Evolutionary conservation across 2,329 filamentous ascomycete genomes (phyloP), one percentile per base, ranked within the genome.

Genomic region (Apiospora phragmitis): DNA sequence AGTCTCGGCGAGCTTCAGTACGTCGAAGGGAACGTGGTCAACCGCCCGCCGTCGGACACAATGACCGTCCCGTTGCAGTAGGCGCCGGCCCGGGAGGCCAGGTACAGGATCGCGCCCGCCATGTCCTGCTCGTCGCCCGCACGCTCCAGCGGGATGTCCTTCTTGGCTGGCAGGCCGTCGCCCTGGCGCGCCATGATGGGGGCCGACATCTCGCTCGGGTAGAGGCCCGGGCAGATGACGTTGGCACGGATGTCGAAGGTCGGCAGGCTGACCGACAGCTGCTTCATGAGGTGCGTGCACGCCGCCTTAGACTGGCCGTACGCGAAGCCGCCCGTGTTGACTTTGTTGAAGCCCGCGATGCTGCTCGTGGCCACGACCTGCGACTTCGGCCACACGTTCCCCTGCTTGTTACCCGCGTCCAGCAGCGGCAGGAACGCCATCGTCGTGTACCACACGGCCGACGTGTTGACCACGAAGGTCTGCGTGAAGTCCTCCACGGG

Each of bases 231-330:
- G 7, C 82, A 84, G 65, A 88, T 82, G 71, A 79, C 81, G 72
- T 86, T 87, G n/a, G 82, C 82, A 41, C 84, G 82, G 41, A 95
- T 87, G 7, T 87, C 84, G 75, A 89, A 89, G 73, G 88, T 88
- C 43, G 88, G 86, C 73, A 94, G 85, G 76, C 90, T 86, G n/a
- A 88, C 86, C 12, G 89, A 89, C 78, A 95, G 85, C 77, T 93
- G 87, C 81, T 94, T 94, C 12, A 91, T 90, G 49, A 94, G 81
- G 73, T 94, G 91, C 9, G 91, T 91, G 0, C 91, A 90, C 0
- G 90, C 93, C 0, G 91, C 93, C 82, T 96, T 96, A 72, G 89
- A 91, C 24, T 93, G 88, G 21, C 93, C 93, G 79, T 96, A 96
- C 0, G 90, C 89, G 80, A 91, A 95, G 43, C 94, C 93, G 29